These are phyloP conservation scores for Candida palmyrensis DNA, from an alignment of 805 yeast genomes.

Conservation along the genomic window DNA sequence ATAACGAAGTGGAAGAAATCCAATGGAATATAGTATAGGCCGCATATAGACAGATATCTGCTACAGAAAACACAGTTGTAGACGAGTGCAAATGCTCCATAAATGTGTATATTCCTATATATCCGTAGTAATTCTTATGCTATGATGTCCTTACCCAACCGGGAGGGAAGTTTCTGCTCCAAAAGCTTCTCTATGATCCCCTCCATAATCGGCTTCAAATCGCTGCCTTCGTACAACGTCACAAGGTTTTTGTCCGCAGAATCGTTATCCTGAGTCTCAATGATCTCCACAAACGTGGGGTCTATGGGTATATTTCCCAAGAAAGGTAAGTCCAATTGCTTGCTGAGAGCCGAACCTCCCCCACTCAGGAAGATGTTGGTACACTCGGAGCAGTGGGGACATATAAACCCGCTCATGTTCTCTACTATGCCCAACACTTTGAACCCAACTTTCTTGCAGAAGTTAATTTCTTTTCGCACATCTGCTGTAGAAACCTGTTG, in stretches of 20 bases:
- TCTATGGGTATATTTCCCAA: slow-evolving; percentile 91
- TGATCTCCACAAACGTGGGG: slow-evolving; percentile 81
- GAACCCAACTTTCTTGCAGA: slow-evolving; percentile 82
- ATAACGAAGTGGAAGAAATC: slow-evolving; percentile 63
- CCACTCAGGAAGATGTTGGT: slow-evolving; percentile 91
- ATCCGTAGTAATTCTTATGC: too few species aligned
- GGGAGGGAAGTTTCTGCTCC: slow-evolving; percentile 13
- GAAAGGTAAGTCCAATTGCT: slow-evolving; percentile 55
- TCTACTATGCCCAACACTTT: slow-evolving; percentile 82
- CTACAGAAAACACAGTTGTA: too few species aligned
- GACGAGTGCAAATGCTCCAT: too few species aligned
- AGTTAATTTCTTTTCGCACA: slow-evolving; percentile 89
- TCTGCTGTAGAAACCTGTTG: slow-evolving; percentile 91
- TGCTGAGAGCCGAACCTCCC: slow-evolving; percentile 78
- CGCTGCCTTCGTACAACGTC: slow-evolving; percentile 29
- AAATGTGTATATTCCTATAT: too few species aligned
- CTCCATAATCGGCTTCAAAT: slow-evolving; percentile 32
- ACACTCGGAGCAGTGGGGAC: slow-evolving; percentile 90
- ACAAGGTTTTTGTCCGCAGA: slow-evolving; percentile 20
- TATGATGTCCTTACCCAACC: too few species aligned
- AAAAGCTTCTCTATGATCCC: slow-evolving; percentile 31
- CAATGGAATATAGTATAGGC: slow-evolving; percentile 1
- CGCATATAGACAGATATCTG: too few species aligned
- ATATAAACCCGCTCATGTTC: slow-evolving; percentile 94
- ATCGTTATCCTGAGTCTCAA: slow-evolving; percentile 57